Conservation (phyloP, 768 basidiomycete genomes). For the Serpula lacrymans region DNA sequence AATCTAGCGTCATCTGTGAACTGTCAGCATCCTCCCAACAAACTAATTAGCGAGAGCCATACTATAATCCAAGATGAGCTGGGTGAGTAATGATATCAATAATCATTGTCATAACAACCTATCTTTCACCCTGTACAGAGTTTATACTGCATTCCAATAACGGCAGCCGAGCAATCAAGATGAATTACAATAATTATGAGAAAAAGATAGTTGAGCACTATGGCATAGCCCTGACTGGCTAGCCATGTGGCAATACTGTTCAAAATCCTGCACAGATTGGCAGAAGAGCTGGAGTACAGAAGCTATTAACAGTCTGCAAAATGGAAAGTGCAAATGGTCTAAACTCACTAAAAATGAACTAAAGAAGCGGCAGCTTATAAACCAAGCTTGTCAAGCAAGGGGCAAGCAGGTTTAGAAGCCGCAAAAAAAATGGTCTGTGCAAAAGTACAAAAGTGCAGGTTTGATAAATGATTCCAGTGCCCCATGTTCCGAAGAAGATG, state of each 20-base stretch:
- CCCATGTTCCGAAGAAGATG: too few species aligned
- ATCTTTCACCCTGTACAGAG: background rate
- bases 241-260: too few species aligned
- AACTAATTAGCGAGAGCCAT: slow-evolving; percentile 4
- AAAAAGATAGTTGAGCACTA: background rate
- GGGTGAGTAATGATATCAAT: background rate
- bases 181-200: slow-evolving; percentile 4
- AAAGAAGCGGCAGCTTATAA: background rate
- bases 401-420: slow-evolving; percentile 7
- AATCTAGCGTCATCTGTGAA: background rate
- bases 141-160: slow-evolving; percentile 1
- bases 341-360: slow-evolving; percentile 1
- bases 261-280: slow-evolving; percentile 4
- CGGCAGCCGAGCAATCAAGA: background rate
- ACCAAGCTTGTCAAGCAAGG: slow-evolving; percentile 1
- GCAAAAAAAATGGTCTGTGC: slow-evolving; percentile 12
- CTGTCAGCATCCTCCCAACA: slow-evolving; percentile 2
- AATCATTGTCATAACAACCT: background rate
- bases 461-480: too few species aligned
- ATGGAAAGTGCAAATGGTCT: background rate
- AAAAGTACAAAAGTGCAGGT: background rate
- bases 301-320: slow-evolving; percentile 1
- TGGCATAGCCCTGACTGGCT: background rate
- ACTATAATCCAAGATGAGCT: slow-evolving; percentile 4
- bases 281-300: slow-evolving; percentile 2